Evolutionary conservation across 306 rosid species (phyloP), one percentile per base, ranked within the genome.

Genomic region (Trichosanthes cucumerina): DNA sequence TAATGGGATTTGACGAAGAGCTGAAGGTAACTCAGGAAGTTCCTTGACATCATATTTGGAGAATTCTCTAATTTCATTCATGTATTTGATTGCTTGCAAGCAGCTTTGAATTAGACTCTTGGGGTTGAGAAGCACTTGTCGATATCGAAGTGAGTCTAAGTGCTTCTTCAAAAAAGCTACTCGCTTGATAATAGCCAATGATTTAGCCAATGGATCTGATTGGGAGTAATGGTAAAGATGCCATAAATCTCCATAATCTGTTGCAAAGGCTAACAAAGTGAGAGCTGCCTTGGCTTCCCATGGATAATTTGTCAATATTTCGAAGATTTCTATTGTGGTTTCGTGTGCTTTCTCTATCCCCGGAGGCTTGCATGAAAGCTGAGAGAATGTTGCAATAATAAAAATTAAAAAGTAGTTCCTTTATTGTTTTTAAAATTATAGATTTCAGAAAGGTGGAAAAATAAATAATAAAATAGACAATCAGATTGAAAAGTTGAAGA

Each of bases 211-310:
- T 24, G 76, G 76, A 24, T 70, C 79, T 0, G 49, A 4, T 9
- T 56, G 63, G 23, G 63, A 52, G 34, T 76, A 38, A 33, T 52
- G 79, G 38, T 70, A 14, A 23, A 70, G 76, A 44, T 70, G 76
- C 57, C 76, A 70, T 23, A 70, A n/a, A 9, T 76, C 79, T 18
- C 79, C 79, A 21, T 76, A 76, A 1, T 53, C 79, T 0, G 36
- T 5, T 19, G 79, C 69, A 21, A 76, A 76, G 9, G 79, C 79
- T 6, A 24, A 7, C 31, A 76, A 18, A 1, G 79, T 76, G 1
- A 76, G 79, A 13, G 50, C 79, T 53, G 79, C 79, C 68, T 76
- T 76, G 47, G 79, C 79, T 18, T 70, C 76, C 76, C 76, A 70
- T 44, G 76, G 76, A 24, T 70, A 70, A 44, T 44, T 21, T 0